Evolutionary conservation across 176 grass and related monocot genomes (phyloP), one percentile per base, ranked within the genome.

Genomic region (Triticum monococcum): DNA sequence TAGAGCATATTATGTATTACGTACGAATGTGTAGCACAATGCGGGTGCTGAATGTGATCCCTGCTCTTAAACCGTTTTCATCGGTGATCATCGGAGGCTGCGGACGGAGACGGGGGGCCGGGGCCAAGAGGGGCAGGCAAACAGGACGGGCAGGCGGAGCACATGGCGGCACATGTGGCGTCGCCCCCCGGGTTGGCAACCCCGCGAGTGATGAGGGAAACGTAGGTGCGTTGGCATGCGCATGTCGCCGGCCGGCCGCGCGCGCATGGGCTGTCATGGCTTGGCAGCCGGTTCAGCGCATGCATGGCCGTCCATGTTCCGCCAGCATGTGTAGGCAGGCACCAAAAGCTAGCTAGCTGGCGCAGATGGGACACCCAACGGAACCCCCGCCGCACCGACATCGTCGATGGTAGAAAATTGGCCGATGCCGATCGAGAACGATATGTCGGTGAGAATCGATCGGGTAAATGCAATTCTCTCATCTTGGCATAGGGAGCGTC

Each of bases 111-210:
- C 64, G 35, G 35, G 35, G 35, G 35, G 5, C 35, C 35, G 1
- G 5, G 35, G 35, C 36, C 72, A 9, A 2, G 52, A 72, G 60
- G 17, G 24, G 26, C 22, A 18, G 72, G 37, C 33, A 36, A 68
- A 17, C 37, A 65, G 41, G 48, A 66, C 43, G 79, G 26, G 32
- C 41, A 75, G 13, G 43, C 72, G 12, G 20, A 50, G 89, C 89
- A 90, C 89, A 90, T 90, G 89, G 80, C 65, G 12, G 84, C 89
- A 90, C 89, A 90, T 90, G 89, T 30, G 1, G 84, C 89, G 74
- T 50, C 79, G 18, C 40, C 79, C 41, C 65, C 84, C 79, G 72
- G 82, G 79, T 79, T 83, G 89, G 84, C 79, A 86, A 59, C 84
- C 73, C 64, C 40, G 78, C 31, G 78, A 72, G 88, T 64, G 78